Evolutionary conservation across 2,329 filamentous ascomycete species (phyloP).

Genomic region (Trichoderma hamatum): DNA sequence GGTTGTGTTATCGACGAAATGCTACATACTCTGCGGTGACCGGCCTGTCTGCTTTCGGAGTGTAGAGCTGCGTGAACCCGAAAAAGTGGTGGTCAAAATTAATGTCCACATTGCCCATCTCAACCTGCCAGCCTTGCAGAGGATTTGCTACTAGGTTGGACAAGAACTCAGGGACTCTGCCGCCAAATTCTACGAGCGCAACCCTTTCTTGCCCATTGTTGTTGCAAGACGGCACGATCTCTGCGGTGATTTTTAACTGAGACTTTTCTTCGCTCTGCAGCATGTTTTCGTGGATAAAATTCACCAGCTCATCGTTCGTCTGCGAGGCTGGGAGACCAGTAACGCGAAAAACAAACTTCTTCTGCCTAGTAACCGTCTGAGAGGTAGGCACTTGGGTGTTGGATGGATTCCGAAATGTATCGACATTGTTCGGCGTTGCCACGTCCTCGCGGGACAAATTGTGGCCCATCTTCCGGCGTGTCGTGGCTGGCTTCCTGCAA

Average conservation of each 20-base stretch:
- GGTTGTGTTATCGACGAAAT: neutral
- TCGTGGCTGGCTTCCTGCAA: too few species aligned
- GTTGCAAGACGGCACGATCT: neutral
- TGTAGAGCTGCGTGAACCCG: neutral
- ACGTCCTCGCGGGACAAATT: too few species aligned
- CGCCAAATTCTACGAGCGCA: neutral
- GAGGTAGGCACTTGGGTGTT: too few species aligned
- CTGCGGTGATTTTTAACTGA: neutral
- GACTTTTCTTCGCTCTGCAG: neutral
- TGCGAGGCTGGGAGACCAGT: neutral
- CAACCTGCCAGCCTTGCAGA: neutral
- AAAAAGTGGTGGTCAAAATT: neutral
- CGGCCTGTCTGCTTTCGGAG: neutral
- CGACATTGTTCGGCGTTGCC: too few species aligned
- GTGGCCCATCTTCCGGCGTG: too few species aligned
- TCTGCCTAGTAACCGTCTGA: too few species aligned
- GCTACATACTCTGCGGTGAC: neutral
- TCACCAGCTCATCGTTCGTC: neutral
- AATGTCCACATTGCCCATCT: constrained; percentile 2
- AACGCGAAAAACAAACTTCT: neutral
- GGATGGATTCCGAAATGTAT: too few species aligned
- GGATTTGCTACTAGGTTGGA: neutral
- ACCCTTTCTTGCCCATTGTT: neutral
- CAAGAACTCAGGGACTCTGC: neutral
- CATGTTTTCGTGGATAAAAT: neutral